Conservation (phyloP, 2,329 filamentous ascomycete genomes). For the Pseudocercospora cruenta region DNA sequence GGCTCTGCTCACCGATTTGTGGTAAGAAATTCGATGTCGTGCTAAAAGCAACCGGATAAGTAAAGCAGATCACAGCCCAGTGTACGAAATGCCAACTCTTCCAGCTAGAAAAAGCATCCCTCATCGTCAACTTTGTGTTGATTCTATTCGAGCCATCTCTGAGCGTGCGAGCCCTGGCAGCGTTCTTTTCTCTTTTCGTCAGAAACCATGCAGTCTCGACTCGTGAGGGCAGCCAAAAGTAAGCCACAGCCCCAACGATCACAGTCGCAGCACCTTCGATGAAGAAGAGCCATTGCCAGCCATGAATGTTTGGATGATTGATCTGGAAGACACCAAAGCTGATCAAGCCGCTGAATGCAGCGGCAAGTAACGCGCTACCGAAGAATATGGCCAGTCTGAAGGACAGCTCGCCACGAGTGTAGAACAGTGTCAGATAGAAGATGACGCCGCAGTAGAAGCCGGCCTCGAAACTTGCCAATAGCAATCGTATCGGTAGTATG, state of each 20-base stretch:
- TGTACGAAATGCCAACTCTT: background rate
- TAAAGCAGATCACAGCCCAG: background rate
- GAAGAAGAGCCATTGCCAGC: conserved; percentile 52
- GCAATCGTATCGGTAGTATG: conserved; percentile 55
- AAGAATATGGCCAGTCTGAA: conserved; percentile 53
- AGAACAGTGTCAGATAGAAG: conserved; percentile 59
- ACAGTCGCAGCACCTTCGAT: conserved; percentile 47
- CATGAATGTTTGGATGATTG: conserved; percentile 49
- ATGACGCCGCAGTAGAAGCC: conserved; percentile 60
- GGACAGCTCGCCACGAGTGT: conserved; percentile 46
- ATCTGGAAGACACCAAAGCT: conserved; percentile 54
- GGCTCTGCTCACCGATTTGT: background rate
- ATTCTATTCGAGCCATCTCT: background rate
- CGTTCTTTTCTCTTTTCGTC: background rate
- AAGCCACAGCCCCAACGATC: conserved; percentile 36
- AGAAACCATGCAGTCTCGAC: background rate
- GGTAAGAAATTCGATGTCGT: background rate
- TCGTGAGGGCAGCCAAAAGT: conserved; percentile 38
- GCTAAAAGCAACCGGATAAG: background rate
- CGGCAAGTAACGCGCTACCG: conserved; percentile 46
- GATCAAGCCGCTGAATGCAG: conserved; percentile 47
- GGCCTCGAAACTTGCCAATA: conserved; percentile 55
- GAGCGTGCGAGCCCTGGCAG: background rate
- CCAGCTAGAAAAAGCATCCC: background rate
- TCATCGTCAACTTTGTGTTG: background rate